Conservation (phyloP, 2,329 filamentous ascomycete species). For the Bisporella sp. region DNA sequence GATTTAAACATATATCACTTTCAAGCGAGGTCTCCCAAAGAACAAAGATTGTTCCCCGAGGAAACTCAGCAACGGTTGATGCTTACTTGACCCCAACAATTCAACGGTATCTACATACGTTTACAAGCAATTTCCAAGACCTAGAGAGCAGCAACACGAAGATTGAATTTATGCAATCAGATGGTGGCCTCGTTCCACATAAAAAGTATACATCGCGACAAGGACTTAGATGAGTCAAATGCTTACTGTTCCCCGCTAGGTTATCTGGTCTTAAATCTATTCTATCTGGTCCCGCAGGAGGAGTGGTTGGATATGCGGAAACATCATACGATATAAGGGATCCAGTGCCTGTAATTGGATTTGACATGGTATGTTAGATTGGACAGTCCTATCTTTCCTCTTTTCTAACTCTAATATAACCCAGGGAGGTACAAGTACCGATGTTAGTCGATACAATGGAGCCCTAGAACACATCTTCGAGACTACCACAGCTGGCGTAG, state of each 20-base stretch:
- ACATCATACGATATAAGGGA: constrained; percentile 59
- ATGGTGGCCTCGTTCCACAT: constrained; percentile 33
- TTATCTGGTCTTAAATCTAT: constrained; percentile 59
- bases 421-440: constrained; percentile 52
- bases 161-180: constrained; percentile 57
- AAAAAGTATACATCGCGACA: constrained; percentile 3
- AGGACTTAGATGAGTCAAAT: constrained; percentile 33
- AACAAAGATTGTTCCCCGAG: constrained; percentile 62
- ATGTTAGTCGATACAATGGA: constrained; percentile 59
- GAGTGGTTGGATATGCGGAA: constrained; percentile 58
- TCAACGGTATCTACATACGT: constrained; percentile 57
- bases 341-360: constrained; percentile 60
- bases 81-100: constrained; percentile 63
- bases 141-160: constrained; percentile 32
- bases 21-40: constrained; percentile 61
- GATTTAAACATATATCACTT: constrained; percentile 58
- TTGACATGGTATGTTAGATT: constrained; percentile 47
- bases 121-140: constrained; percentile 60
- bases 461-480: constrained; percentile 67
- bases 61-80: constrained; percentile 60
- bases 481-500: constrained; percentile 69
- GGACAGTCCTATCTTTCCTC: neutral
- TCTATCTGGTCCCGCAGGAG: constrained; percentile 58
- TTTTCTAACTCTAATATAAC: neutral
- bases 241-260: constrained; percentile 38